These are phyloP conservation scores for Pseudophaeomoniella oleicola DNA, from an alignment of 2,329 filamentous ascomycete species.

Conservation along the genomic window DNA sequence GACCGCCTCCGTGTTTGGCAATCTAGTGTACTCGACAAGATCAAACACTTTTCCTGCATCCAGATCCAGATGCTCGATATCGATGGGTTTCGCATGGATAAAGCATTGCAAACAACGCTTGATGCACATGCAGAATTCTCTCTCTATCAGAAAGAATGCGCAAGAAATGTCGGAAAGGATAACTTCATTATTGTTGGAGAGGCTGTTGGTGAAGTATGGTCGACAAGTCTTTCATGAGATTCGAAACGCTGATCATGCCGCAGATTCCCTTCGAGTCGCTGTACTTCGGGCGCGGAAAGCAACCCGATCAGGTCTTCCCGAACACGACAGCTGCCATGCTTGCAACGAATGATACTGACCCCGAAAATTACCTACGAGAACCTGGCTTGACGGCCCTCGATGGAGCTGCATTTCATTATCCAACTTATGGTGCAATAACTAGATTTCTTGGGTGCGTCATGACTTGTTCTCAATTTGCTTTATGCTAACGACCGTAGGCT, in stretches of 20 bases:
- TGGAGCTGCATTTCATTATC: conserved; percentile 40
- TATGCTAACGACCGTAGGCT: conserved; percentile 15
- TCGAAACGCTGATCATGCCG: too few relatives aligned
- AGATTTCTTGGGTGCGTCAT: conserved; percentile 26
- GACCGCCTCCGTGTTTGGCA: conserved; percentile 42
- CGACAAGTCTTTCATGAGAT: neutral
- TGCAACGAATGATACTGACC: conserved; percentile 17
- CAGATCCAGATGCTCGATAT: conserved; percentile 38
- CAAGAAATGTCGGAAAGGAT: conserved; percentile 30
- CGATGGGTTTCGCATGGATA: conserved; percentile 40
- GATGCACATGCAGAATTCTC: conserved; percentile 36
- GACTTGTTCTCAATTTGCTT: conserved; percentile 22
- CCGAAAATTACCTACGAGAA: conserved; percentile 27
- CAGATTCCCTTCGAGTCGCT: conserved; percentile 20
- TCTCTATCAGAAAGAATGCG: conserved; percentile 34
- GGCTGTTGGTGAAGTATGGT: conserved; percentile 36
- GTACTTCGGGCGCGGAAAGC: conserved; percentile 37
- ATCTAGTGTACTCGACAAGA: conserved; percentile 34
- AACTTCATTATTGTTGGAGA: conserved; percentile 44
- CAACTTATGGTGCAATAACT: conserved; percentile 35
- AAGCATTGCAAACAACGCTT: conserved; percentile 39
- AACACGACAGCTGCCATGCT: conserved; percentile 25
- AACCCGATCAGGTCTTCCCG: conserved; percentile 24
- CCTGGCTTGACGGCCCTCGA: conserved; percentile 32
- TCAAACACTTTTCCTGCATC: conserved; percentile 40